phyloP scores from a whole-genome alignment of 768 basidiomycete genomes.

The Leccinellum luteum region DNA sequence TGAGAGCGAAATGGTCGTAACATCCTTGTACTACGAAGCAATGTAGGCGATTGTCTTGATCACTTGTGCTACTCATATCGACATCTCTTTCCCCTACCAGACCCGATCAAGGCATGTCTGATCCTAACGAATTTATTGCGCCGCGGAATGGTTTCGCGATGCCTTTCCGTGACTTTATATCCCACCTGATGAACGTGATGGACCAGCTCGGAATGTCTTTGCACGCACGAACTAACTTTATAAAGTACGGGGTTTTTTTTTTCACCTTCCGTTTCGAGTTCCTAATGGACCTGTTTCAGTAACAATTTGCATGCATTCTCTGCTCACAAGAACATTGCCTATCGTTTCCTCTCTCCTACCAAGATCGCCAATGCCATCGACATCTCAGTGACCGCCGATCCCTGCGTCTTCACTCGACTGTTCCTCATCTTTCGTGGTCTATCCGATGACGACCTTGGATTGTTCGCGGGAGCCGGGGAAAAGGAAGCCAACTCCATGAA shows the following conservation, averaged over 20 bases:
- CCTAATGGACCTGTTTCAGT: slow-evolving; percentile 35
- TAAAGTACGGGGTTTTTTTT: slow-evolving; percentile 55
- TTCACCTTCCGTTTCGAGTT: not conserved
- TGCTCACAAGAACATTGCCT: slow-evolving; percentile 82
- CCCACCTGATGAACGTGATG: slow-evolving; percentile 77
- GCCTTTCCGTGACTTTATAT: slow-evolving; percentile 76
- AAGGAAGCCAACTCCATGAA: slow-evolving; percentile 81
- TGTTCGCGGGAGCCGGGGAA: slow-evolving; percentile 77
- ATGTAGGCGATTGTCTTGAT: slow-evolving; percentile 46
- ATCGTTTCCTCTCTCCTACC: slow-evolving; percentile 78
- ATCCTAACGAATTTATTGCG: slow-evolving; percentile 75
- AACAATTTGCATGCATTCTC: slow-evolving; percentile 75
- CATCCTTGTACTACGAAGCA: slow-evolving; percentile 83
- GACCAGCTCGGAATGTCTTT: slow-evolving; percentile 84
- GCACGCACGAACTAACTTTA: slow-evolving; percentile 77
- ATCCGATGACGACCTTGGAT: slow-evolving; percentile 71
- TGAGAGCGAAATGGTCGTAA: slow-evolving; percentile 75
- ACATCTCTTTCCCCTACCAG: slow-evolving; percentile 37
- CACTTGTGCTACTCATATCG: not conserved
- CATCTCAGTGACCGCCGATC: slow-evolving; percentile 77
- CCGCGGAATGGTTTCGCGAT: slow-evolving; percentile 85
- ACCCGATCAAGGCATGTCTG: slow-evolving; percentile 73
- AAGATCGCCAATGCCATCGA: slow-evolving; percentile 86
- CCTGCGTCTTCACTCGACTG: slow-evolving; percentile 78
- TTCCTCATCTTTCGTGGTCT: slow-evolving; percentile 87